A percentile compares a stretch with the other conserved stretches of the same genome.
Evolutionary conservation across 352 stramenopile genomes (phyloP).

Genomic region (Phytopythium delawarense): DNA sequence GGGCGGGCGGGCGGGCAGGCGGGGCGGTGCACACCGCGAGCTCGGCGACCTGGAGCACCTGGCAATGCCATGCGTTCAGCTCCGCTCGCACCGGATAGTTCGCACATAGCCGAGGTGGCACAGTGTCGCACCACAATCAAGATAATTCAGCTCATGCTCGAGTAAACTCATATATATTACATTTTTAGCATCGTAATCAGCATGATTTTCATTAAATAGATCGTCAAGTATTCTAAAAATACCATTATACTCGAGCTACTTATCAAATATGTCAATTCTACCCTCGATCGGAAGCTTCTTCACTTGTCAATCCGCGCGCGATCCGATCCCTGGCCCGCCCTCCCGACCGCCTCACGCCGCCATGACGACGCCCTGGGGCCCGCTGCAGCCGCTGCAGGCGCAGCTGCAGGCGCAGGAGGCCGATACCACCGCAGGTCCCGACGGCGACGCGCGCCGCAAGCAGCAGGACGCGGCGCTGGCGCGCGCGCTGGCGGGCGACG

Average conservation of each 20-base stretch:
- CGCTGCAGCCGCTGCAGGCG: slow-evolving; percentile 43
- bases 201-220: no score
- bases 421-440: slow-evolving; percentile 17
- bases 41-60: no score
- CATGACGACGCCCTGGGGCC: slow-evolving; percentile 42
- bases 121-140: neutral
- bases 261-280: neutral
- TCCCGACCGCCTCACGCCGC: no score
- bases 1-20: no score
- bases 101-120: neutral
- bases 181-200: neutral
- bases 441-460: slow-evolving; percentile 40
- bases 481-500: slow-evolving; percentile 36
- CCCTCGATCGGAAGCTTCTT: neutral
- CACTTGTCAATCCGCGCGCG: neutral
- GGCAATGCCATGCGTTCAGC: slow-evolving; percentile 4
- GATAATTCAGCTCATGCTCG: neutral
- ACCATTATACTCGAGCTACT: no score
- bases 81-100: neutral
- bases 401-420: slow-evolving; percentile 34
- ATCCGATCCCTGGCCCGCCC: neutral
- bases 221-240: no score
- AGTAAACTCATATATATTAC: neutral
- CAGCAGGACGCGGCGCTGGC: slow-evolving; percentile 42
- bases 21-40: no score